phyloP scores from a whole-genome alignment of 306 rosid species.

The Sesbania bispinosa region DNA sequence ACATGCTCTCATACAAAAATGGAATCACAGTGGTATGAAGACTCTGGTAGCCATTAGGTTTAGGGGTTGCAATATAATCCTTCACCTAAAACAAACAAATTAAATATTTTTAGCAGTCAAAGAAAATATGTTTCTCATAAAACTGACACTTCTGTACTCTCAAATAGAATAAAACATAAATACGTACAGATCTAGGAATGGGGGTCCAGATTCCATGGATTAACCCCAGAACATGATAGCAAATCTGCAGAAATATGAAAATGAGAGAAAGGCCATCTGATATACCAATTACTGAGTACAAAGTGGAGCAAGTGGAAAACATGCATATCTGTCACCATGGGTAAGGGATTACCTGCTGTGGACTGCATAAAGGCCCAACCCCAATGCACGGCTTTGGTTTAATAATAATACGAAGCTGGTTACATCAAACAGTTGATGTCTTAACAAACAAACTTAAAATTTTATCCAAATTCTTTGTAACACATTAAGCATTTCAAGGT shows the following conservation, averaged over 20 bases:
- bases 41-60: constrained; percentile 98
- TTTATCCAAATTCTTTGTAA: constrained; percentile 19
- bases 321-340: constrained; percentile 5
- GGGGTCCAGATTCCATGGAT: constrained; percentile 98
- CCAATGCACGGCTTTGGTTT: constrained; percentile 82
- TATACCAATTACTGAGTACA: neutral
- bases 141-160: neutral
- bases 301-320: constrained; percentile 24
- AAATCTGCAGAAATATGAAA: constrained; percentile 59
- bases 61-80: constrained; percentile 96
- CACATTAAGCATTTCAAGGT: constrained; percentile 22
- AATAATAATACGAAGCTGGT: constrained; percentile 86
- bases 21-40: constrained; percentile 96
- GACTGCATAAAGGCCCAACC: constrained; percentile 81
- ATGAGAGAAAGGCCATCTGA: constrained; percentile 20
- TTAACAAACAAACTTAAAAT: constrained; percentile 33
- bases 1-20: constrained; percentile 91
- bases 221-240: constrained; percentile 94
- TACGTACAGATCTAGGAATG: constrained; percentile 90
- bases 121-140: constrained; percentile 15
- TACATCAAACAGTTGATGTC: constrained; percentile 30
- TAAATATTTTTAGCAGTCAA: constrained; percentile 16
- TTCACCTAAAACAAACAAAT: constrained; percentile 55
- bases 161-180: constrained; percentile 37
- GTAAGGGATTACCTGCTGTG: constrained; percentile 68